Evolutionary conservation across 345 rosid species (phyloP).

Genomic region (Noccaea caerulescens): DNA sequence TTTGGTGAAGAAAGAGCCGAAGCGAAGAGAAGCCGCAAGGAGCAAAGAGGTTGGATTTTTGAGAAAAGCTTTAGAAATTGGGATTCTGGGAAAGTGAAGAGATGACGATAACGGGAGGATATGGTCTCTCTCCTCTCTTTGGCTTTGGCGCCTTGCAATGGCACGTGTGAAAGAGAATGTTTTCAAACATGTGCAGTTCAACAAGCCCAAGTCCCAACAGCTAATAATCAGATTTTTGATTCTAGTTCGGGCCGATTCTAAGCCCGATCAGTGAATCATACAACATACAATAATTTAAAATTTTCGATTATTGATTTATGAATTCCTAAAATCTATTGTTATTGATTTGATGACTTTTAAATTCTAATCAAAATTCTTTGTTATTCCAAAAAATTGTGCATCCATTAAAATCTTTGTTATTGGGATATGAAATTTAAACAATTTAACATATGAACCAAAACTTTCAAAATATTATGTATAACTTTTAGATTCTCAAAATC

Average conservation of each 20-base stretch:
- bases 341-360: no score
- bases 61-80: conserved; percentile 31
- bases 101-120: conserved; percentile 47
- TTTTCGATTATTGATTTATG: no score
- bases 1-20: not conserved
- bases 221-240: not conserved
- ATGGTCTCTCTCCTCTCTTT: conserved; percentile 26
- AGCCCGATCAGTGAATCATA: no score
- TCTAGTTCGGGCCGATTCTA: not conserved
- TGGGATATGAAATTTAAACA: no score
- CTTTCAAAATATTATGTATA: no score
- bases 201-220: conserved; percentile 21
- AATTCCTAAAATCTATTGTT: no score
- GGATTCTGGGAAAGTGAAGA: conserved; percentile 31
- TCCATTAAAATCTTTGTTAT: no score
- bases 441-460: no score
- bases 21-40: not conserved
- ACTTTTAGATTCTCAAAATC: no score
- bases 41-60: not conserved
- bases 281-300: not conserved
- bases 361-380: no score
- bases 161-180: conserved; percentile 15
- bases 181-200: conserved; percentile 14
- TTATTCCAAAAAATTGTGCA: no score
- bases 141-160: conserved; percentile 43